Evolutionary conservation across 1,139 yeast genomes (phyloP).

Genomic region (Candida labiduridarum): DNA sequence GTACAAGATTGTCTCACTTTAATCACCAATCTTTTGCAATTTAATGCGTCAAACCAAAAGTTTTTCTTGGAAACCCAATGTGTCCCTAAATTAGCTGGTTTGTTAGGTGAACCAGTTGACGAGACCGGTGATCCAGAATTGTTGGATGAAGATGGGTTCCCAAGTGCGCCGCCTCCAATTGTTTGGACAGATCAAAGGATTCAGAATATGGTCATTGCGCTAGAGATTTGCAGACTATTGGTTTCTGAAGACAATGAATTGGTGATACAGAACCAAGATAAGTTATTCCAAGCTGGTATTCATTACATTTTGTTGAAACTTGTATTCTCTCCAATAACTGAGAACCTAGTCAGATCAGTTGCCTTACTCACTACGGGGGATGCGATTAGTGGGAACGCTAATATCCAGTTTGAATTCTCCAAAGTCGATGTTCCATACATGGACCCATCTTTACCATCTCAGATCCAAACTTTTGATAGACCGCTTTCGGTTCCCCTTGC

Average conservation of each 20-base stretch:
- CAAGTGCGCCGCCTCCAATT: slow-evolving; percentile 33
- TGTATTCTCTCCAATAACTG: slow-evolving; percentile 66
- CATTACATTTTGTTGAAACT: slow-evolving; percentile 67
- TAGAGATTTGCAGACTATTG: slow-evolving; percentile 75
- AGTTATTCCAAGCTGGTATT: slow-evolving; percentile 63
- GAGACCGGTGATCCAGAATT: slow-evolving; percentile 33
- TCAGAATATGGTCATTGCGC: slow-evolving; percentile 62
- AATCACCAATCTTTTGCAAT: slow-evolving; percentile 69
- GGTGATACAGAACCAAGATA: slow-evolving; percentile 61
- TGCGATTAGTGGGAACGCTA: slow-evolving; percentile 63
- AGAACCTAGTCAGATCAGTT: slow-evolving; percentile 61
- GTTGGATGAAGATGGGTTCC: slow-evolving; percentile 20
- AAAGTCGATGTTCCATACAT: slow-evolving; percentile 89
- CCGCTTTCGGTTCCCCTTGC: slow-evolving; percentile 72
- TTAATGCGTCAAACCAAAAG: slow-evolving; percentile 89
- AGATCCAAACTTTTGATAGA: slow-evolving; percentile 33
- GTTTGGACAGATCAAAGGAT: slow-evolving; percentile 76
- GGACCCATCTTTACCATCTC: slow-evolving; percentile 74
- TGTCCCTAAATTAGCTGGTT: slow-evolving; percentile 59
- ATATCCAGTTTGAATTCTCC: slow-evolving; percentile 68
- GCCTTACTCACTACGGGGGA: slow-evolving; percentile 80
- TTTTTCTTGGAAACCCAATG: slow-evolving; percentile 85
- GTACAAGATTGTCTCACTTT: slow-evolving; percentile 88
- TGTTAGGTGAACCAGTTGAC: slow-evolving; percentile 63
- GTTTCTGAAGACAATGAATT: slow-evolving; percentile 76